Base-by-base conservation (phyloP, 805 yeast species). In the Spathaspora gorwiae region DNA sequence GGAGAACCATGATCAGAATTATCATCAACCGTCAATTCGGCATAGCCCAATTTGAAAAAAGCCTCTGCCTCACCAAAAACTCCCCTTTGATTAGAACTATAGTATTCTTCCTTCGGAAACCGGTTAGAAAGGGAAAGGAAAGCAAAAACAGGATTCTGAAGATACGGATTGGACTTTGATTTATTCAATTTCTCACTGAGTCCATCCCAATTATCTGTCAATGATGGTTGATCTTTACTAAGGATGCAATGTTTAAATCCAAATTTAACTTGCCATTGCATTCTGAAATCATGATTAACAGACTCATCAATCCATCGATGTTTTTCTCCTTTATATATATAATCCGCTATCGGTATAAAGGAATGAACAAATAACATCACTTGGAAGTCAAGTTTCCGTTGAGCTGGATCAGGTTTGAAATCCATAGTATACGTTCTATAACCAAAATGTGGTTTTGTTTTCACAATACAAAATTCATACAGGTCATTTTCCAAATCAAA, bases 121-220 rank as follows among this genome's bases (percentile, higher is more conserved):
- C 32, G 32, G 9, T 9, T 11, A 9, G 32, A 29, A 3, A 2
- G 5, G 9, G 32, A 29, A 29, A 29, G 5, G 32, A 29, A 29
- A 29, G 24, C 12, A 11, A 6, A 29, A 29, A 29, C 12, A 29
- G 12, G 15, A 29, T 9, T 40, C 32, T 11, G n/a, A 30, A 41
- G 45, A 13, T 35, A 45, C 1, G 43, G 41, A 39, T 47, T 44
- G 13, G 40, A 6, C 13, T 30, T 45, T 8, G 37, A 27, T 29
- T 29, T 29, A 9, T 36, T 44, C 12, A 44, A 30, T 24, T 44
- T 45, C 19, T 42, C 41, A 10, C 41, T 31, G 33, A 10, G 2
- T 6, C 48, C 48, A 37, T 47, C 48, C 48, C 46, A 45, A 33
- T 13, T 38, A 37, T 45, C 48, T 15, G 48, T 42, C 10, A 47